phyloP scores from a whole-genome alignment of 108 stramenopile species.

The Nitzschia putrida region DNA sequence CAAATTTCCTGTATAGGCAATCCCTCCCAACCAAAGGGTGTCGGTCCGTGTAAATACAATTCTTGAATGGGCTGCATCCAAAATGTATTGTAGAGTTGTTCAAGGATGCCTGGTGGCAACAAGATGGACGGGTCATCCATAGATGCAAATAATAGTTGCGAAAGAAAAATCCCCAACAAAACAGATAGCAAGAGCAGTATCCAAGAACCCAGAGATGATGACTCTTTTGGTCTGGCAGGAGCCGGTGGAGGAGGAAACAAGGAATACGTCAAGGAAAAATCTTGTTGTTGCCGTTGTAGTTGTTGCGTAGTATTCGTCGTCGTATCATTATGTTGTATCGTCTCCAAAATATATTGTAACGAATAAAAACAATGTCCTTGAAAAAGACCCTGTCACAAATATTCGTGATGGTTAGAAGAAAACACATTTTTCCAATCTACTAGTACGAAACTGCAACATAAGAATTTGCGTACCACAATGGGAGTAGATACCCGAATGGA shows the following conservation, averaged over 20 bases:
- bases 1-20: conserved; percentile 51
- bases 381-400: background rate
- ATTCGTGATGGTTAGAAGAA: background rate
- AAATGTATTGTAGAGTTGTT: background rate
- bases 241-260: no score
- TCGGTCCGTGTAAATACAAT: conserved; percentile 59
- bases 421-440: background rate
- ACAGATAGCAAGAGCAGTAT: background rate
- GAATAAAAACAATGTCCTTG: no score
- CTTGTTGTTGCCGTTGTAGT: no score
- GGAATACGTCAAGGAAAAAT: no score
- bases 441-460: background rate
- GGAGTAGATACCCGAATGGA: background rate
- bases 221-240: background rate
- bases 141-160: background rate
- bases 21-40: conserved; percentile 64
- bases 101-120: background rate
- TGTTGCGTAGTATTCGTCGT: no score
- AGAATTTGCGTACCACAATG: no score
- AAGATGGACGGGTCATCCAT: background rate
- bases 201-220: background rate
- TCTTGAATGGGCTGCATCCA: conserved; percentile 55
- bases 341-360: no score
- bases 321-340: no score
- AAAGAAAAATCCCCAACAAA: background rate